phyloP scores from a whole-genome alignment of 2,329 filamentous ascomycete species.

The Beauveria scarabaeidicola region DNA sequence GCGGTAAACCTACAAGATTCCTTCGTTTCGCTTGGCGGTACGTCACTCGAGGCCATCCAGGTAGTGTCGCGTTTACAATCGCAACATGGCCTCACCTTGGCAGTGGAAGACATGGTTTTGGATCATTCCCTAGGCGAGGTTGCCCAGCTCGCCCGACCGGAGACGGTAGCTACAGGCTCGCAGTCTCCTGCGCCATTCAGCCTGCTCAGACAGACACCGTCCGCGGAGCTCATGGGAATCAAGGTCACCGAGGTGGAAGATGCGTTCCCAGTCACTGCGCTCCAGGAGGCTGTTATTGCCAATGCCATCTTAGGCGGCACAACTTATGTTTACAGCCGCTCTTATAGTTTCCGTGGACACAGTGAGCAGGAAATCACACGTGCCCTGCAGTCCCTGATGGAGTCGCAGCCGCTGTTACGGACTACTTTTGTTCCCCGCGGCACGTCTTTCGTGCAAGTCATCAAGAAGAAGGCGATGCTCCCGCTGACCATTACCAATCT shows the following conservation, averaged over 20 bases:
- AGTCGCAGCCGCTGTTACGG: neutral
- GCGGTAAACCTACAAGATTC: neutral
- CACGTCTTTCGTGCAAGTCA: neutral
- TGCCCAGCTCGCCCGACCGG: neutral
- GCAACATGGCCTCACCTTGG: neutral
- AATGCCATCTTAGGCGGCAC: neutral
- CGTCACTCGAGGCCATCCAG: neutral
- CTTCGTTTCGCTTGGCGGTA: neutral
- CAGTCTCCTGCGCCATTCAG: neutral
- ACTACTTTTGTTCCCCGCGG: neutral
- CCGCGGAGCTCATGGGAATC: neutral
- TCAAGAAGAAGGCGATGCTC: neutral
- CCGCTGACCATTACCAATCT: neutral
- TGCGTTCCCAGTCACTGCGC: neutral
- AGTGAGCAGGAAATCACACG: neutral
- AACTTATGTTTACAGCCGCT: neutral
- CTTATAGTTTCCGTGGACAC: neutral
- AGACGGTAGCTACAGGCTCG: neutral
- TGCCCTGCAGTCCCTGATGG: neutral
- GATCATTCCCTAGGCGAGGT: neutral
- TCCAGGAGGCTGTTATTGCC: neutral
- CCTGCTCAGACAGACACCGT: neutral
- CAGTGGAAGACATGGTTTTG: neutral
- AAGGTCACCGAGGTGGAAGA: neutral
- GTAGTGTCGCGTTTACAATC: neutral